Percentiles rank a stretch among this genome's conserved stretches.
These are phyloP conservation scores for Parachlorella kessleri DNA, from an alignment of 139 green algal genomes.

Conservation along the genomic window DNA sequence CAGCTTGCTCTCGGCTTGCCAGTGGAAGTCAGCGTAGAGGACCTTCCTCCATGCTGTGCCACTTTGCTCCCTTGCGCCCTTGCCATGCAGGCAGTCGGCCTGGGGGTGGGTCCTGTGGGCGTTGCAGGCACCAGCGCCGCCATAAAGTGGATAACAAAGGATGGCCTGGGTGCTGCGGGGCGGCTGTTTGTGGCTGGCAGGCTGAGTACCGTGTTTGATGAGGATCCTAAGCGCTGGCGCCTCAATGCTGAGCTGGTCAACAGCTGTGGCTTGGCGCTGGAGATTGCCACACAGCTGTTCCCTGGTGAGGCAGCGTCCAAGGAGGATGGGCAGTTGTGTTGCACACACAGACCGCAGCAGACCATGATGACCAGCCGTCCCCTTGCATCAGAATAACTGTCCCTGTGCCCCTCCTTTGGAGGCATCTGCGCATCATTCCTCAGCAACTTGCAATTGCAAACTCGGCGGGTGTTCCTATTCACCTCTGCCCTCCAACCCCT, in stretches of 20 bases:
- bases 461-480: no score
- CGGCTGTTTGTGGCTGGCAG: slow-evolving; percentile 64
- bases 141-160: slow-evolving; percentile 82
- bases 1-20: no score
- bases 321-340: no score
- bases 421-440: no score
- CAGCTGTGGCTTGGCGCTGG: slow-evolving; percentile 69
- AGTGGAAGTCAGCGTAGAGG: no score
- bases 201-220: slow-evolving; percentile 73
- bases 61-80: no score
- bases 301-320: slow-evolving; percentile 47
- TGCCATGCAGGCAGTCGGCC: slow-evolving; percentile 63
- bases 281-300: slow-evolving; percentile 76
- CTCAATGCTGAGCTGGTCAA: slow-evolving; percentile 67
- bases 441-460: no score
- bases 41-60: no score
- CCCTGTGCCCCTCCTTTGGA: no score
- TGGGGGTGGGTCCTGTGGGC: slow-evolving; percentile 46
- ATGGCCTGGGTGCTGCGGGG: slow-evolving; percentile 76
- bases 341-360: neutral
- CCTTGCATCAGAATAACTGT: no score
- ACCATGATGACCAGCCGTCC: no score
- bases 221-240: slow-evolving; percentile 72
- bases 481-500: neutral
- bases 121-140: slow-evolving; percentile 55